Evolutionary conservation across 805 yeast genomes (phyloP), one percentile per base, ranked within the genome.

Genomic region (Starmerella etchellsii): DNA sequence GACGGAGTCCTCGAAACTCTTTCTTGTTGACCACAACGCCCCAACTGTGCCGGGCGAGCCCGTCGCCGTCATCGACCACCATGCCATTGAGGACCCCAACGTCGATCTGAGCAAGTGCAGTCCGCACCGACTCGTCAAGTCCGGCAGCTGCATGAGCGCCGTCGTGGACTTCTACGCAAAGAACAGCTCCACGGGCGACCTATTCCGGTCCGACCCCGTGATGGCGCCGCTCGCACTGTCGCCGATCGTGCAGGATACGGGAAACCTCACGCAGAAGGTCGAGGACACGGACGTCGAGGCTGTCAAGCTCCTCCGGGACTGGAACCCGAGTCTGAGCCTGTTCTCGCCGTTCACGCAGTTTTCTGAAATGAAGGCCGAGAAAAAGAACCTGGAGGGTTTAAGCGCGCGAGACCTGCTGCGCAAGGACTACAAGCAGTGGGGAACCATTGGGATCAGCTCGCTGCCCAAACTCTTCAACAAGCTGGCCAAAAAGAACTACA

Each of bases 351-450:
- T 42, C 28, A 37, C 31, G 14, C 11, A 33, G 8, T 27, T 45
- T 22, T 24, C 41, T 9, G 27, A 23, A 1, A 39, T 48, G 31
- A 31, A 34, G 32, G 47, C 51, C 2, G 74, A 76, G 16, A 87
- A 84, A 56, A 68, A 69, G 42, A 73, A 82, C 53, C 63, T 87
- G 28, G 56, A 58, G 2, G 85, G 83, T 0, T 64, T 91, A 28
- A 53, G 71, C 1, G 58, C 75, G 4, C 51, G 51, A 4, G 93
- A 84, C 38, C 59, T 91, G 6, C 62, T 91, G 30, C 64, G 77
- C 34, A 87, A 85, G 58, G 98, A 88, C 56, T 88, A 81, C 60
- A 88, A 88, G 56, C 74, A 74, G 53, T 85, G 79, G 63, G 65
- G 59, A 2, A 58, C 48, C 4, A 65, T 84, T 11, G 97, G 97